These are phyloP conservation scores for Ceratocystis eucalypticola DNA, from an alignment of 2,329 filamentous ascomycete genomes.

Conservation along the genomic window DNA sequence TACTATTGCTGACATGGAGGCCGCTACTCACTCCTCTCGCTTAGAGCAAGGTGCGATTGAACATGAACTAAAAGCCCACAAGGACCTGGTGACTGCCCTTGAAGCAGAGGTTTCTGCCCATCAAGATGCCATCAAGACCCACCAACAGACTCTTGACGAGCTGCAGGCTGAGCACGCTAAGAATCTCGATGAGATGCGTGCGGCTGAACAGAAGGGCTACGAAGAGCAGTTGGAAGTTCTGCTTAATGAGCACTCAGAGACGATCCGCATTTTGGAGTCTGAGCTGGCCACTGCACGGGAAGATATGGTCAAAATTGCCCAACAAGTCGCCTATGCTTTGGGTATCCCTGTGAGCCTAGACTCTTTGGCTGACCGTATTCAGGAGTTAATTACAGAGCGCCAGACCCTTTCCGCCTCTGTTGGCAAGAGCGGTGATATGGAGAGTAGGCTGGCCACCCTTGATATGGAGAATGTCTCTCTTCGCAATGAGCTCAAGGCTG, in stretches of 20 bases:
- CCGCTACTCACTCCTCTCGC: slow-evolving; percentile 52
- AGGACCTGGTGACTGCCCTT: slow-evolving; percentile 38
- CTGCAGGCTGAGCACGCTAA: slow-evolving; percentile 38
- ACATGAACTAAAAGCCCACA: slow-evolving; percentile 41
- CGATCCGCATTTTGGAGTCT: slow-evolving; percentile 41
- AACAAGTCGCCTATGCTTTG: slow-evolving; percentile 46
- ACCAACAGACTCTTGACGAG: slow-evolving; percentile 38
- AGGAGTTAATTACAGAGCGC: slow-evolving; percentile 40
- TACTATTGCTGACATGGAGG: slow-evolving; percentile 61
- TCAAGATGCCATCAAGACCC: slow-evolving; percentile 41
- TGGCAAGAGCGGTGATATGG: slow-evolving; percentile 33
- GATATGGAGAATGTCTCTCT: slow-evolving; percentile 45
- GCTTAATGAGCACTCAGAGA: slow-evolving; percentile 46
- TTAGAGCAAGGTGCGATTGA: slow-evolving; percentile 30
- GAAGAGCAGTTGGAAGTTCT: slow-evolving; percentile 46
- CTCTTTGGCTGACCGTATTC: slow-evolving; percentile 49
- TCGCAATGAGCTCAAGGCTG: slow-evolving; percentile 48
- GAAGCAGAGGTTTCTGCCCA: slow-evolving; percentile 48
- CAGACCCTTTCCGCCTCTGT: slow-evolving; percentile 31
- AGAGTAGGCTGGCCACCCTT: slow-evolving; percentile 41
- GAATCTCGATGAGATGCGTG: slow-evolving; percentile 37
- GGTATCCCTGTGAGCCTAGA: slow-evolving; percentile 53
- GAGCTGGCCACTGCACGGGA: slow-evolving; percentile 54
- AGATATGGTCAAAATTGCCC: slow-evolving; percentile 50
- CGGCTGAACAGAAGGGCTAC: slow-evolving; percentile 39